Evolutionary conservation across 2,329 filamentous ascomycete species (phyloP).

Genomic region (Xenosphaeropsis pyriputrescens): DNA sequence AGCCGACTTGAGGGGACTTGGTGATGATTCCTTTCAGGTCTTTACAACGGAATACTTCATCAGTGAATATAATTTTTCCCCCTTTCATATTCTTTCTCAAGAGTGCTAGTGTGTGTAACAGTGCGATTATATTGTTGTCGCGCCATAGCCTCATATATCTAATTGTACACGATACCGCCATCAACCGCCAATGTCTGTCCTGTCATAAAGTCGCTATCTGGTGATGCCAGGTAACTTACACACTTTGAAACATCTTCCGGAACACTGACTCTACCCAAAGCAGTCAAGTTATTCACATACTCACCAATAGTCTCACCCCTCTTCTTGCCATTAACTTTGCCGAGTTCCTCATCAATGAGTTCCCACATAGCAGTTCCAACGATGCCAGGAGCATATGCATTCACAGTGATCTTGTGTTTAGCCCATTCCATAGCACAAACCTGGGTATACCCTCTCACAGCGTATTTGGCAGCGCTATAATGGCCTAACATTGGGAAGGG

Average conservation of each 20-base stretch:
- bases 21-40: too few relatives aligned
- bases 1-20: too few relatives aligned
- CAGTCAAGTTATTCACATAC: conserved; percentile 35
- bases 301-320: conserved; percentile 40
- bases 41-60: too few relatives aligned
- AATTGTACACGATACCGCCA: conserved; percentile 29
- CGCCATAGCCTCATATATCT: background rate
- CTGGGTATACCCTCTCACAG: conserved; percentile 47
- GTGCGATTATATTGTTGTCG: too few relatives aligned
- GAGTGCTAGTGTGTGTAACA: too few relatives aligned
- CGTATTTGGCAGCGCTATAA: conserved; percentile 50
- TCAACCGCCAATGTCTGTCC: conserved; percentile 51
- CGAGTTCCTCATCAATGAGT: conserved; percentile 45
- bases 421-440: conserved; percentile 50
- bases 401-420: conserved; percentile 46
- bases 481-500: conserved; percentile 42
- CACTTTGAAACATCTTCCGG: conserved; percentile 48
- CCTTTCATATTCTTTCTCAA: too few relatives aligned
- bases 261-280: conserved; percentile 39
- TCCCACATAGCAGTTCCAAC: conserved; percentile 58
- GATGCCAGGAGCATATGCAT: conserved; percentile 51
- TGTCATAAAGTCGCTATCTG: conserved; percentile 48
- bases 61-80: too few relatives aligned
- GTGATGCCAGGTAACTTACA: conserved; percentile 44
- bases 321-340: conserved; percentile 30